Base-by-base conservation (phyloP, 169 alveolate species). In the Eimeria praecox region DNA sequence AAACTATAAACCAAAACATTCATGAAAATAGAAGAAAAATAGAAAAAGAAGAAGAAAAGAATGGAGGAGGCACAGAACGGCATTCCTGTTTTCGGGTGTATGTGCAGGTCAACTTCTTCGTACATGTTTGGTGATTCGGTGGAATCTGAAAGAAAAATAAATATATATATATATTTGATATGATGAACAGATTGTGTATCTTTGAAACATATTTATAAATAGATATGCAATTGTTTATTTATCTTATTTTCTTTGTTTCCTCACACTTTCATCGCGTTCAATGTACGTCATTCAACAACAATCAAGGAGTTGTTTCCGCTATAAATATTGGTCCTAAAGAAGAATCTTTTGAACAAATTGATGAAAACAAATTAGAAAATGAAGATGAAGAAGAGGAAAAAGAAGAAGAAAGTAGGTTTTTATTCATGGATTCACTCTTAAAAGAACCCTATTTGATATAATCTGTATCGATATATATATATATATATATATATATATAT, bases 201-300 rank as follows among this genome's bases (percentile, higher is more conserved):
- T 5, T 49, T 49, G 5, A 12, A 49, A 49, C 5, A 12, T 24
- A 64, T 9, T 64, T 16, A 3, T 64, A 24, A 64, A 64, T 64
- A n/a, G 75, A 64, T 64, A 64, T 64, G 75, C 75, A n/a, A n/a
- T 64, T 9, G 75, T 24, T 18, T 64, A 10, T 5, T 16, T 18
- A 10, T 9, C 33, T 64, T 18, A 4, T 64, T 64, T 64, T n/a
- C 75, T 5, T 64, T n/a, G 6, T 64, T 73, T n/a, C 18, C 38
- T 73, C 46, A 6, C n/a, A 9, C 9, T 40, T 22, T n/a, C 9
- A 27, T 20, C 49, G 83, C 83, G 49, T 46, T 22, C 83, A n/a
- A 16, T 73, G 83, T 46, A 73, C 83, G 46, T 40, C 83, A 6
- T 16, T 73, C 83, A 40, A 46, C 83, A 73, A 46, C 83, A n/a